Percentiles rank a stretch among this genome's conserved stretches.
phyloP scores from a whole-genome alignment of 2,329 filamentous ascomycete species.

The Phialemoniopsis sp. region DNA sequence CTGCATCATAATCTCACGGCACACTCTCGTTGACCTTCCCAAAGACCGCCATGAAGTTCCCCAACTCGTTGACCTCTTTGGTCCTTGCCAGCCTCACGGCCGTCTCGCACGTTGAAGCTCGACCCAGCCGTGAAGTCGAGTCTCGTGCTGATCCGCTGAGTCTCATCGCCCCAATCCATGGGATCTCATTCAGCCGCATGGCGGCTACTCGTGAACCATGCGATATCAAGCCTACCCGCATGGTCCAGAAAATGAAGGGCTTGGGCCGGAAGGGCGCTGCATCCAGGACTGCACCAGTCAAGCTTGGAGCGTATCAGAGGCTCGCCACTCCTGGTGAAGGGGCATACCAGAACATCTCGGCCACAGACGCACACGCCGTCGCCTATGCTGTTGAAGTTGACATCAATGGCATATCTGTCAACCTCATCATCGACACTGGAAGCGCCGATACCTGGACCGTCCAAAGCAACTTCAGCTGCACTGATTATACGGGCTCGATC shows the following conservation, averaged over 20 bases:
- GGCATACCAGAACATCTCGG: constrained; percentile 25
- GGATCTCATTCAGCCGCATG: neutral
- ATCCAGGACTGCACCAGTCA: no score
- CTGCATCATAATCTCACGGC: no score
- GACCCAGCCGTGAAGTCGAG: no score
- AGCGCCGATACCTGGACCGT: constrained; percentile 49
- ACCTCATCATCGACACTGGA: constrained; percentile 43
- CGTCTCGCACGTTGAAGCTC: no score
- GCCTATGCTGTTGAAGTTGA: constrained; percentile 21
- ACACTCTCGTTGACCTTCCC: no score
- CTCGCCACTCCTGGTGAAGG: constrained; percentile 13
- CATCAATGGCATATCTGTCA: constrained; percentile 17
- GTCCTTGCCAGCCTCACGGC: no score
- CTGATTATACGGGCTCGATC: constrained; percentile 24
- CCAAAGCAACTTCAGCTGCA: constrained; percentile 34
- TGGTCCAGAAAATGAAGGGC: no score
- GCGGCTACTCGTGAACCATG: no score
- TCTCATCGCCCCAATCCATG: neutral
- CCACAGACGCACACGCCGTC: constrained; percentile 21
- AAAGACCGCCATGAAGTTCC: no score
- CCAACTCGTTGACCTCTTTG: no score
- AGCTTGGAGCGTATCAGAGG: constrained; percentile 11
- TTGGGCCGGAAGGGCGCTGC: no score
- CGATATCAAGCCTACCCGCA: no score
- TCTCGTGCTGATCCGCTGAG: constrained; percentile 2